Evolutionary conservation across 2,329 filamentous ascomycete genomes (phyloP), one percentile per base, ranked within the genome.

Genomic region (Alternaria tenuissima): DNA sequence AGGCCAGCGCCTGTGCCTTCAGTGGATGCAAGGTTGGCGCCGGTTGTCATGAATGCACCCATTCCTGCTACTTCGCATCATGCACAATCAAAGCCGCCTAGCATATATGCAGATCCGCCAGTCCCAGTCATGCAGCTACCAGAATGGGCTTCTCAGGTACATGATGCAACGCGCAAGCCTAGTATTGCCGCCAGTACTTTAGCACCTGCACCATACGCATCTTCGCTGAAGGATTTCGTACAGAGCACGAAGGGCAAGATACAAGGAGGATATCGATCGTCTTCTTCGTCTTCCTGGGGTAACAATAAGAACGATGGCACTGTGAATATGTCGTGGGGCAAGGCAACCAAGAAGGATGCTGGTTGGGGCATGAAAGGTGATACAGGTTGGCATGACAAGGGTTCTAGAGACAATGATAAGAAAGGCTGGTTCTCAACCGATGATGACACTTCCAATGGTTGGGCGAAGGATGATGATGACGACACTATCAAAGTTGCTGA

Each of bases 131-230:
- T 57, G 2, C 62, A 56, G 14, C 52, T 57, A 7, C 63, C 66
- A 14, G 54, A 18, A 7, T 63, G 59, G 61, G 52, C 39, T 2
- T 52, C 59, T 16, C 56, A 41, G 7, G 42, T 56, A 0, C 43
- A 64, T 0, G 51, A 63, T 7, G 28, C 52, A 7, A 9, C 34
- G 9, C 38, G 49, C 3, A 63, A 61, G 32, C 14, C 52, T 6
- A 63, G 54, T 9, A 42, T 16, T 4, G 59, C 51, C 22, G 26
- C 49, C 2, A 36, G 54, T 3, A 55, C 48, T 24, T 12, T 52
- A 5, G 49, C 55, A n/a, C 63, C 62, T 4, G 57, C 62, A 1
- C 59, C 65, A 1, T 68, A 65, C 18, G 55, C 59, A 8, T 8
- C 39, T 1, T 36, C 54, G 2, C 22, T 56, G 22, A 42, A 16